These are phyloP conservation scores for Aspergillus heteromorphus DNA, from an alignment of 495 filamentous ascomycete genomes.

Conservation along the genomic window DNA sequence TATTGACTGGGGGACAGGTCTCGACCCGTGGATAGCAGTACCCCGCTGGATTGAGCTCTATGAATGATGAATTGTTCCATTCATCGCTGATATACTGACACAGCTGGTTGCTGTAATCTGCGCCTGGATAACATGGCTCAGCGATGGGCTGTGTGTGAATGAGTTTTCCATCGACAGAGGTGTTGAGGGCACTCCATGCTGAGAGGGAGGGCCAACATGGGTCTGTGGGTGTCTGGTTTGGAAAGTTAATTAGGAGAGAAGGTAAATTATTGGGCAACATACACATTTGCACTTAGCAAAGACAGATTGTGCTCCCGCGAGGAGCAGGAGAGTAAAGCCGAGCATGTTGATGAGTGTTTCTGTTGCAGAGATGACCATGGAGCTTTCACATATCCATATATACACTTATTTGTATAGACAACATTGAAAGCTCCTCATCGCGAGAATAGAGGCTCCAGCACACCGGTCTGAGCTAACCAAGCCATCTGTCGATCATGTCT, in stretches of 20 bases:
- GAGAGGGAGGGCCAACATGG: slow-evolving; percentile 34
- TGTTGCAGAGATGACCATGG: neutral
- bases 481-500: too few species aligned
- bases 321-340: neutral
- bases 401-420: too few species aligned
- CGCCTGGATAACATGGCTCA: slow-evolving; percentile 33
- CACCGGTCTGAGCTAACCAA: too few species aligned
- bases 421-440: too few species aligned
- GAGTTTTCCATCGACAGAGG: slow-evolving; percentile 31
- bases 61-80: slow-evolving; percentile 10
- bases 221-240: slow-evolving; percentile 16
- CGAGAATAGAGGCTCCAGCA: too few species aligned
- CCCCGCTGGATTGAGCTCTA: neutral
- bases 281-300: slow-evolving; percentile 10
- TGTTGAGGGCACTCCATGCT: slow-evolving; percentile 34
- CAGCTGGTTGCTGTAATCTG: slow-evolving; percentile 18
- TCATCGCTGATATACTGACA: slow-evolving; percentile 19
- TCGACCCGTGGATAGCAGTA: neutral
- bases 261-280: neutral
- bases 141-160: slow-evolving; percentile 34
- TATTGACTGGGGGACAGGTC: neutral
- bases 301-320: neutral
- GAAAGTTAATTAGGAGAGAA: neutral
- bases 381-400: too few species aligned
- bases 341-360: neutral